Conservation (phyloP, 768 basidiomycete genomes). For the Thelephora ganbajun region DNA sequence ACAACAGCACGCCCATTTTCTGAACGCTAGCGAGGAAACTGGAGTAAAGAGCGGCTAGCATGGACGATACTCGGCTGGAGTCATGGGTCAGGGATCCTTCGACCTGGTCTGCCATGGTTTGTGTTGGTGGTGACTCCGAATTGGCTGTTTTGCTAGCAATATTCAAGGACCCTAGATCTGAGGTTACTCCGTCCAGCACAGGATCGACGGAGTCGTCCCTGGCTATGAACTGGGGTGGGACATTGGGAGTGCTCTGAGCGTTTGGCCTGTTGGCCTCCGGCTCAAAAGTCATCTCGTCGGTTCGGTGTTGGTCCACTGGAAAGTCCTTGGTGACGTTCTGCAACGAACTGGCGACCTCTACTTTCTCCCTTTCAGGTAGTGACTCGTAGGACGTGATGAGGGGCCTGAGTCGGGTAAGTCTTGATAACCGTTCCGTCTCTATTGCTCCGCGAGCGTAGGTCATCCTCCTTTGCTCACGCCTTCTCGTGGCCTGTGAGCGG, state of each 20-base stretch:
- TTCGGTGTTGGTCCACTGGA: background rate
- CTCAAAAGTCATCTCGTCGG: background rate
- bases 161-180: background rate
- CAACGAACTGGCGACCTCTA: slow-evolving; percentile 22
- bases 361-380: slow-evolving; percentile 5
- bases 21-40: slow-evolving; percentile 13
- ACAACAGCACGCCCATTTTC: slow-evolving; percentile 6
- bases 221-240: too few species aligned
- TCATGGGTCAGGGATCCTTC: background rate
- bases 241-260: background rate
- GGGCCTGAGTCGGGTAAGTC: slow-evolving; percentile 26
- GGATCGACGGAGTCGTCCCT: too few species aligned
- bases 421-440: slow-evolving; percentile 41
- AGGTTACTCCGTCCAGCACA: background rate
- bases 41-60: slow-evolving; percentile 32
- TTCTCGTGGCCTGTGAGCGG: slow-evolving; percentile 34
- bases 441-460: slow-evolving; percentile 38
- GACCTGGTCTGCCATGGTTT: background rate
- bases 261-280: background rate
- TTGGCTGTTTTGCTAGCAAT: background rate
- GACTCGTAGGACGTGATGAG: slow-evolving; percentile 10
- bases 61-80: slow-evolving; percentile 13
- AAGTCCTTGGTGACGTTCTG: slow-evolving; percentile 1
- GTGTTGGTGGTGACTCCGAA: background rate
- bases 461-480: slow-evolving; percentile 34